Conservation (phyloP, 306 rosid genomes). For the Gastrolobium villosum region DNA sequence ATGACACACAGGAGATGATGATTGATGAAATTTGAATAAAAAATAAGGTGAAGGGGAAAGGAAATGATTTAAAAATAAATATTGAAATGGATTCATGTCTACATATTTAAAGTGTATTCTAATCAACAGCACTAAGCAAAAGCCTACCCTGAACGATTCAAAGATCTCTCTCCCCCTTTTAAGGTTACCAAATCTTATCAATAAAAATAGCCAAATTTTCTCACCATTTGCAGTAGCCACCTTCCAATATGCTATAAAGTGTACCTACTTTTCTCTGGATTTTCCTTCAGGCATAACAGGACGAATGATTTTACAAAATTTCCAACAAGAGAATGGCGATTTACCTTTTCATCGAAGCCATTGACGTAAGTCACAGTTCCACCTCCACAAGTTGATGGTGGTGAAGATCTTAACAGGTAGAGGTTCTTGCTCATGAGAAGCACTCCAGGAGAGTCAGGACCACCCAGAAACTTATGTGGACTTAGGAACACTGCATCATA, state of each 20-base stretch:
- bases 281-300: neutral
- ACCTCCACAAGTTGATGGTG: slow-evolving; percentile 94
- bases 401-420: slow-evolving; percentile 59
- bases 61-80: neutral
- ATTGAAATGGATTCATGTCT: neutral
- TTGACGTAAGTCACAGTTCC: slow-evolving; percentile 84
- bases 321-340: neutral
- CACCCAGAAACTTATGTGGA: slow-evolving; percentile 84
- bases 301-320: neutral
- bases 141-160: neutral
- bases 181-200: neutral
- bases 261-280: neutral
- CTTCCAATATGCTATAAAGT: neutral
- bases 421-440: slow-evolving; percentile 70
- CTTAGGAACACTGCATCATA: slow-evolving; percentile 83
- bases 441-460: slow-evolving; percentile 85
- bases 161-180: neutral
- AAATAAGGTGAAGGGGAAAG: neutral
- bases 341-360: slow-evolving; percentile 74
- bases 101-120: neutral
- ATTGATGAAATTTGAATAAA: slow-evolving; percentile 20
- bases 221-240: neutral
- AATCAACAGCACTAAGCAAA: neutral
- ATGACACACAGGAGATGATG: neutral
- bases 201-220: neutral